Conservation (phyloP, 2,329 filamentous ascomycete species). For the Aspergillus ustus region DNA sequence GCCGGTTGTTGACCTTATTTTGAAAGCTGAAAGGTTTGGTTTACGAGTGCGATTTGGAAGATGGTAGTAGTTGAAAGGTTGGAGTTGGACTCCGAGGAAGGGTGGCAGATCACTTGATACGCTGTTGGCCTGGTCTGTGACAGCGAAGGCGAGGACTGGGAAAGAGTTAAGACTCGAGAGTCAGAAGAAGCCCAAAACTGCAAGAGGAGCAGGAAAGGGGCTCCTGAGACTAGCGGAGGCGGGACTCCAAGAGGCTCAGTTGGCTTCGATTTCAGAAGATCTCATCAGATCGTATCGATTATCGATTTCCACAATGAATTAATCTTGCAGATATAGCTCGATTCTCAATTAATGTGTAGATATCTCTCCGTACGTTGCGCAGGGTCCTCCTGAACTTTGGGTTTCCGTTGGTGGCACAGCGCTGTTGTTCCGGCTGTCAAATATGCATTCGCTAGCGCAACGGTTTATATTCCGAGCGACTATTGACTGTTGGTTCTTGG, state of each 20-base stretch:
- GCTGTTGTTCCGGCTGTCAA: constrained; percentile 1
- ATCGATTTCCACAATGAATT: neutral
- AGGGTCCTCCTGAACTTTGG: neutral
- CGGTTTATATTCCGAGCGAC: constrained; percentile 5
- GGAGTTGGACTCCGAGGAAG: neutral
- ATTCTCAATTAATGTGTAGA: neutral
- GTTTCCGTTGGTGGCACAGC: neutral
- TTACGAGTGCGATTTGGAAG: neutral
- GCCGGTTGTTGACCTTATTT: neutral
- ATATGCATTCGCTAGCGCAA: constrained; percentile 4
- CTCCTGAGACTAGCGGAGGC: neutral
- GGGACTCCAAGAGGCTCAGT: neutral
- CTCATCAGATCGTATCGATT: neutral
- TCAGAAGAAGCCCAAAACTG: no score
- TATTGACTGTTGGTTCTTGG: neutral
- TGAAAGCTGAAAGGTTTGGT: neutral
- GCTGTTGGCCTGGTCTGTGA: neutral
- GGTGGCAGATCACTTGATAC: neutral
- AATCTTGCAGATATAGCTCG: neutral
- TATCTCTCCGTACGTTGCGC: no score
- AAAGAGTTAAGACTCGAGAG: neutral
- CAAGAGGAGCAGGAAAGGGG: neutral
- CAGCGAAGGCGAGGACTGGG: neutral
- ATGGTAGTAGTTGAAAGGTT: neutral
- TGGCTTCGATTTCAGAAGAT: neutral